Percentiles rank a stretch among this genome's conserved stretches.
phyloP scores from a whole-genome alignment of 2,329 filamentous ascomycete genomes.

The Penicillium sumatraense region DNA sequence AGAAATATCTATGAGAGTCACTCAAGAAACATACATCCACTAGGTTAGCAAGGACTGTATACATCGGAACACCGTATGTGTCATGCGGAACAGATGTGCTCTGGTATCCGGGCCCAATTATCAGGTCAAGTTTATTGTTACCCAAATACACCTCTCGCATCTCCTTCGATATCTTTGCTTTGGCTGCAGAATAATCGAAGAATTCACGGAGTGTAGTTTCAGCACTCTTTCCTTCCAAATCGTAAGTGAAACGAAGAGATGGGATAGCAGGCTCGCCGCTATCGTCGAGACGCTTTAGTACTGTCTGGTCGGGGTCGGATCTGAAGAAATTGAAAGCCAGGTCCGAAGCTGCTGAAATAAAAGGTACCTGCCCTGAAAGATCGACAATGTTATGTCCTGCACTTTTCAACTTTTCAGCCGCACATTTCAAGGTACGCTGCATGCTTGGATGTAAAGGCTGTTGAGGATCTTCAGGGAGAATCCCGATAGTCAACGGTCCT shows the following conservation, averaged over 20 bases:
- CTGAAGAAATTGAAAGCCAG: slow-evolving; percentile 25
- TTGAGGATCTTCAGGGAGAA: slow-evolving; percentile 25
- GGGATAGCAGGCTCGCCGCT: slow-evolving; percentile 25
- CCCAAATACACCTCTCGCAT: slow-evolving; percentile 23
- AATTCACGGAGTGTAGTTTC: slow-evolving; percentile 25
- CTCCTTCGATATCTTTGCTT: slow-evolving; percentile 11
- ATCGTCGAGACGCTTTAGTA: slow-evolving; percentile 19
- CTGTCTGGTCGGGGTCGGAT: slow-evolving; percentile 26
- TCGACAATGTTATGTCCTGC: slow-evolving; percentile 27
- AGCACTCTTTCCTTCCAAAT: slow-evolving; percentile 3
- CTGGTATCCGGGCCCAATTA: slow-evolving; percentile 29
- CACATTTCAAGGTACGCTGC: slow-evolving; percentile 18
- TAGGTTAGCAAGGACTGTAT: slow-evolving; percentile 11
- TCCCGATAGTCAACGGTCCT: slow-evolving; percentile 18
- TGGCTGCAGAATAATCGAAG: slow-evolving; percentile 22
- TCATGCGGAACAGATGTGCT: slow-evolving; percentile 28
- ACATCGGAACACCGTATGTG: slow-evolving; percentile 23
- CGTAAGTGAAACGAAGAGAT: slow-evolving; percentile 20
- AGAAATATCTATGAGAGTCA: neutral
- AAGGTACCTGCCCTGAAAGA: slow-evolving; percentile 12
- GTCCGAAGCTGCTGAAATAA: slow-evolving; percentile 7
- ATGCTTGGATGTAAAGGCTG: slow-evolving; percentile 29
- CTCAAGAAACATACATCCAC: slow-evolving; percentile 19
- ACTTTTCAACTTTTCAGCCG: slow-evolving; percentile 17
- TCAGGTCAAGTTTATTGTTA: slow-evolving; percentile 25